phyloP scores from a whole-genome alignment of 176 grass and related monocot genomes.

The Calamus simplicifolius region DNA sequence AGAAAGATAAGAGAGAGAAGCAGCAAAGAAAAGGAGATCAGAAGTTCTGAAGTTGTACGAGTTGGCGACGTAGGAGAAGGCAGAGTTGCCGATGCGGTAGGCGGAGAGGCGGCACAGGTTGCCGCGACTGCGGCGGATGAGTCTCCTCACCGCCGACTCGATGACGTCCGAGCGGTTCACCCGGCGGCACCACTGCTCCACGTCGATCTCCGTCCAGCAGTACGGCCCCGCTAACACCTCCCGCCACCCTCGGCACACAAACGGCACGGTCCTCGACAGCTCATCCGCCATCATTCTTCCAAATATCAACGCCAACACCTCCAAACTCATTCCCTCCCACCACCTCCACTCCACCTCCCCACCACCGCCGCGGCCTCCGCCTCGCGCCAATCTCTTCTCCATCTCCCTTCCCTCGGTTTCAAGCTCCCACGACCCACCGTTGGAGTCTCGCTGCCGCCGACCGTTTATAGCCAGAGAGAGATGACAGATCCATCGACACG shows the following conservation, averaged over 20 bases:
- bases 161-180: conserved; percentile 31
- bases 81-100: conserved; percentile 34
- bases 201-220: conserved; percentile 41
- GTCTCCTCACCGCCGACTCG: conserved; percentile 33
- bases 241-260: conserved; percentile 50
- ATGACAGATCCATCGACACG: too few species aligned
- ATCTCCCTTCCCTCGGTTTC: not conserved
- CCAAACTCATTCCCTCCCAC: conserved; percentile 41
- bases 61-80: conserved; percentile 21
- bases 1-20: not conserved
- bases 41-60: conserved; percentile 15
- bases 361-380: not conserved
- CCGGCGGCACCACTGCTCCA: conserved; percentile 62
- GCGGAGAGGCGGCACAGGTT: conserved; percentile 38
- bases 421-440: not conserved
- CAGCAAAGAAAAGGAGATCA: not conserved
- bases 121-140: conserved; percentile 33
- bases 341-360: conserved; percentile 5
- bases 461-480: too few species aligned
- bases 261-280: conserved; percentile 31
- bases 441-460: not conserved
- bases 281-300: conserved; percentile 30
- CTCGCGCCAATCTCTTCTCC: not conserved
- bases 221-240: conserved; percentile 27
- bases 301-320: conserved; percentile 41